These are phyloP conservation scores for Cladosporium sp. DNA, from an alignment of 2,329 filamentous ascomycete species.

Conservation along the genomic window DNA sequence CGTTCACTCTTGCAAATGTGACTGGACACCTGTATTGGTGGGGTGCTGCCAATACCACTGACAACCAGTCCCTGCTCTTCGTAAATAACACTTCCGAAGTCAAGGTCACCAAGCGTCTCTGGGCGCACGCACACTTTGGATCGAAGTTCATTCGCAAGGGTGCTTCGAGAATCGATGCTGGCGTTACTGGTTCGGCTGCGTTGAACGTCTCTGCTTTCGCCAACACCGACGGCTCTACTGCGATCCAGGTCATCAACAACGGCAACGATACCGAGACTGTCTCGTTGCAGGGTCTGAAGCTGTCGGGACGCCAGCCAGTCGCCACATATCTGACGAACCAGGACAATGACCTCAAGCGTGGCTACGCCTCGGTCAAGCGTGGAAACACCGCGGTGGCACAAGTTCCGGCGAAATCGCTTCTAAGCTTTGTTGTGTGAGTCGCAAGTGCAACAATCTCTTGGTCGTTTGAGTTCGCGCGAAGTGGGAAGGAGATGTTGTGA, in stretches of 20 bases:
- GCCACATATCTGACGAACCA: constrained; percentile 18
- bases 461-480: too few species aligned
- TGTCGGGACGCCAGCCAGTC: constrained; percentile 4
- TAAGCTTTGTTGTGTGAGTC: constrained; percentile 2
- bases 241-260: constrained; percentile 36
- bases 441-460: too few species aligned
- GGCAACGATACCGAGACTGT: constrained; percentile 20
- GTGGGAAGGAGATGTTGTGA: too few species aligned
- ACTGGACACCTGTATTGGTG: constrained; percentile 56
- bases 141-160: constrained; percentile 36
- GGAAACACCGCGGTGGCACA: constrained; percentile 5
- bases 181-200: constrained; percentile 21
- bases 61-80: constrained; percentile 34
- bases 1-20: constrained; percentile 46
- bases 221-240: constrained; percentile 32
- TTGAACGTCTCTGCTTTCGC: constrained; percentile 32
- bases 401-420: constrained; percentile 6
- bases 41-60: constrained; percentile 39
- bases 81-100: constrained; percentile 31
- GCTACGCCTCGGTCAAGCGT: constrained; percentile 7
- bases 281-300: constrained; percentile 12
- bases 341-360: constrained; percentile 16
- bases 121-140: constrained; percentile 40
- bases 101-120: constrained; percentile 34
- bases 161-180: constrained; percentile 34